A percentile compares a stretch with the other conserved stretches of the same genome.
These are phyloP conservation scores for Pluteus cervinus DNA, from an alignment of 768 basidiomycete species.

Conservation along the genomic window DNA sequence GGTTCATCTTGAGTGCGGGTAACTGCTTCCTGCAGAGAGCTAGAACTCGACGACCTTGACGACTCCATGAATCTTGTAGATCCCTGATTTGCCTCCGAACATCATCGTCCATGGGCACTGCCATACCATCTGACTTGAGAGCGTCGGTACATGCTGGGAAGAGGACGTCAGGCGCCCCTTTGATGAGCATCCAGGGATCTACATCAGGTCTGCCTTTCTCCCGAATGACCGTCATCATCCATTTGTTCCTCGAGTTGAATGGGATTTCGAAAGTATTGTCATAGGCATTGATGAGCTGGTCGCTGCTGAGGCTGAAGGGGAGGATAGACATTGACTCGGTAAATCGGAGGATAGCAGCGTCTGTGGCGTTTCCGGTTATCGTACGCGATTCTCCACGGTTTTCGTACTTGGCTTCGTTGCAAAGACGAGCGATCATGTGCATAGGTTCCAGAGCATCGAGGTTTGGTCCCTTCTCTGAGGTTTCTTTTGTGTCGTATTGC, in stretches of 20 bases:
- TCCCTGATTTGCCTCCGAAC: too few species aligned
- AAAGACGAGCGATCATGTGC: conserved; percentile 42
- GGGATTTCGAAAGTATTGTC: conserved; percentile 29
- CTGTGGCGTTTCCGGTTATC: conserved; percentile 44
- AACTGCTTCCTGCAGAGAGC: too few species aligned
- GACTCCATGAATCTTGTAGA: too few species aligned
- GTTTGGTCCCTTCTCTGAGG: too few species aligned
- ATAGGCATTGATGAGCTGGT: conserved; percentile 14
- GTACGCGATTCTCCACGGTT: conserved; percentile 24
- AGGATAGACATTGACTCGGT: conserved; percentile 25
- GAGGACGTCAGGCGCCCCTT: conserved; percentile 57
- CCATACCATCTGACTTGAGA: conserved; percentile 23
- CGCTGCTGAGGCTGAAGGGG: conserved; percentile 12
- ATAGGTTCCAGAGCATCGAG: conserved; percentile 21
- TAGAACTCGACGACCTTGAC: too few species aligned
- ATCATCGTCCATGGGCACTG: conserved; percentile 4
- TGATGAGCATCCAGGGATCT: conserved; percentile 35
- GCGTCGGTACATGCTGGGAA: conserved; percentile 31
- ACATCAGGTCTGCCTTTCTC: conserved; percentile 4
- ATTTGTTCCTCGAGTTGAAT: conserved; percentile 51
- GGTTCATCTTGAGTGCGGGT: too few species aligned
- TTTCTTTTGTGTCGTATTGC: too few species aligned
- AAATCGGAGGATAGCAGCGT: conserved; percentile 48
- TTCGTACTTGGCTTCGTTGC: conserved; percentile 52
- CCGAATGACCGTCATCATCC: conserved; percentile 43